Base-by-base conservation (phyloP, 148 eudicot species). In the Gaultheria prostrata region DNA sequence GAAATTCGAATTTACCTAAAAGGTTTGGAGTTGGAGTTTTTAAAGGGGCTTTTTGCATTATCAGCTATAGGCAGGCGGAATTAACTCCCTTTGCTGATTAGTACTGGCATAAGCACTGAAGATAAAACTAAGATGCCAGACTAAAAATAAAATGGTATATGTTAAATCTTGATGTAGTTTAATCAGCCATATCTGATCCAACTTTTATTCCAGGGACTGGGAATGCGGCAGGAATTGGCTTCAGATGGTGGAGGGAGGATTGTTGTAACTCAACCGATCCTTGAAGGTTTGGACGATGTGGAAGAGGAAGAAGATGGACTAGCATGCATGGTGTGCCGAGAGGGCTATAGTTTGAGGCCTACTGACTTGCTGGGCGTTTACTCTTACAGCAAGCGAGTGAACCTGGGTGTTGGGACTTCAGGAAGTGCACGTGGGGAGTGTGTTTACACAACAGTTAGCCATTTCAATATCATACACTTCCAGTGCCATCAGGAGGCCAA, bases 401-500 rank as follows among this genome's bases (percentile, higher is more conserved):
- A 95, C 88, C 91, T 97, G 78, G 99, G 98, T 69, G 95, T 86
- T 76, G 92, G 96, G 79, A 92, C 88, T 50, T 92, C 98, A 35
- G 96, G 93, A 82, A 91, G 88, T 84, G 83, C 94, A 70, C 94
- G 99, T 77, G 98, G 99, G 80, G 99, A 97, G 79, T 97, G 93
- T 88, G 99, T 97, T 20, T 97, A 97, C 76, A 97, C 99, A 11
- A 97, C 98, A 8, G 99, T 97, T 15, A 95, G 98, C 91, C 99
- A 97, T 88, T 97, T 97, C 89, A 97, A 95, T 83, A 93, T 97
- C 86, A 97, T 95, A 71, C 99, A 97, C 86, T 97, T 93, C 86
- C 98, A 95, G 89, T 97, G 99, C 84, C 99, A 97, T 88, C 98
- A 95, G 86, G 99, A 97, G 88, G 99, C 99, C 70, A 97, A 97